Conservation (phyloP, 805 yeast species). For the Zygosaccharomyces siamensis region DNA sequence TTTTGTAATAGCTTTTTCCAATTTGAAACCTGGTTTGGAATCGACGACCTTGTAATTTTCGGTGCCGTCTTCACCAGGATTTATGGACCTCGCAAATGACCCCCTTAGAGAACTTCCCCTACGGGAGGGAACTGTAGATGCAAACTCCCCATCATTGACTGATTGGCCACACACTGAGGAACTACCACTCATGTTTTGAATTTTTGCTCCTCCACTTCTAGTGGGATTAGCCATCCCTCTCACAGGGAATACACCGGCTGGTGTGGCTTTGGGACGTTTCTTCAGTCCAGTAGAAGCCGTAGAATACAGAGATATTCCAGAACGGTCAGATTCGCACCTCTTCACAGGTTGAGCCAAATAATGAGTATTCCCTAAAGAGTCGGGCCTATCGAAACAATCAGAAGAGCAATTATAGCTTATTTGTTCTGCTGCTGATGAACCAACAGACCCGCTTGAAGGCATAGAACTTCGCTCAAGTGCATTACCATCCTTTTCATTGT, state of each 20-base stretch:
- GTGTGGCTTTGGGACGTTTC: slow-evolving; percentile 43
- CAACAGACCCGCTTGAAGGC: neutral
- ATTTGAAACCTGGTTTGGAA: slow-evolving; percentile 34
- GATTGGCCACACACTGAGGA: neutral
- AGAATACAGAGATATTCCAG: slow-evolving; percentile 5
- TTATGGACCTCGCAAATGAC: neutral
- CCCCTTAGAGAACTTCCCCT: neutral
- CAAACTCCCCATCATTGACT: neutral
- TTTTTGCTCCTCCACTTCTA: slow-evolving; percentile 1
- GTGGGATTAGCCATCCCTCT: slow-evolving; percentile 70
- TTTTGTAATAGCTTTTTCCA: slow-evolving; percentile 33
- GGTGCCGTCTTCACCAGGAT: slow-evolving; percentile 18
- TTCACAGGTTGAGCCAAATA: too few relatives aligned
- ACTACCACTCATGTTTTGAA: slow-evolving; percentile 8
- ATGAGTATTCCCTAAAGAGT: neutral
- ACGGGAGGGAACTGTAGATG: neutral
- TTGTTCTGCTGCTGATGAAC: neutral
- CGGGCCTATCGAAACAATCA: neutral
- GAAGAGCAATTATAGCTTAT: neutral
- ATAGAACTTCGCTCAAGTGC: neutral
- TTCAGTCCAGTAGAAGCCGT: neutral
- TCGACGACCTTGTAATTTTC: slow-evolving; percentile 32
- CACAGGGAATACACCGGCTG: slow-evolving; percentile 76
- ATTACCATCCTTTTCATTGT: neutral
- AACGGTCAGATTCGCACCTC: slow-evolving; percentile 1